Percentiles rank a stretch among this genome's conserved stretches.
Evolutionary conservation across 2,329 filamentous ascomycete genomes (phyloP).

Genomic region (Colletotrichum liaoningense): DNA sequence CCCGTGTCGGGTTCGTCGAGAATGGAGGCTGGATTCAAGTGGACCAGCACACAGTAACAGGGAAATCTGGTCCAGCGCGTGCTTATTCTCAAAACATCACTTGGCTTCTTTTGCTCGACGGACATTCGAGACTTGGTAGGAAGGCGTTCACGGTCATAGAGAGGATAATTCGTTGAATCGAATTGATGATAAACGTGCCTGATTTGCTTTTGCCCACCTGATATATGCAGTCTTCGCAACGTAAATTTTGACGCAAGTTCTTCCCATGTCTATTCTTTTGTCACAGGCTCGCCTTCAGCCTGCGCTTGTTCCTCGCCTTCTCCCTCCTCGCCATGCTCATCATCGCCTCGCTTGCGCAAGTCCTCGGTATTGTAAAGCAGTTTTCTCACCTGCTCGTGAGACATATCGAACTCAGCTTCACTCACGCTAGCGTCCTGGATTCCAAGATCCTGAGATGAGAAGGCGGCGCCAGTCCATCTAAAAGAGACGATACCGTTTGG

Average conservation of each 20-base stretch:
- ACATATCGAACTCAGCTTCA: constrained; percentile 46
- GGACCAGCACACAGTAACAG: constrained; percentile 29
- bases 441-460: constrained; percentile 25
- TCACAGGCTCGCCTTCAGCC: neutral
- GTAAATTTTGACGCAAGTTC: neutral
- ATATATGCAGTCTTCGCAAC: neutral
- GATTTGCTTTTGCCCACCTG: neutral
- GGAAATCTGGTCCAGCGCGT: constrained; percentile 29
- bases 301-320: constrained; percentile 42
- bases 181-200: constrained; percentile 27
- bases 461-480: constrained; percentile 37
- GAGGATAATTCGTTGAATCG: constrained; percentile 35
- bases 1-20: constrained; percentile 34
- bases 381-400: constrained; percentile 51
- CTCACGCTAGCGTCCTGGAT: constrained; percentile 22
- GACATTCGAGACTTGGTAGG: constrained; percentile 36
- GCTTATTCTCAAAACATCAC: constrained; percentile 20
- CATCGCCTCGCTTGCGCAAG: constrained; percentile 56
- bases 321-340: constrained; percentile 35
- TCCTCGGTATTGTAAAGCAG: constrained; percentile 60
- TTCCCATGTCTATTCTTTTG: neutral
- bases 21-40: constrained; percentile 23
- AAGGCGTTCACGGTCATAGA: constrained; percentile 37
- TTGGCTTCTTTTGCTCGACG: constrained; percentile 34
- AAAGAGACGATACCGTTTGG: constrained; percentile 38